phyloP scores from a whole-genome alignment of 345 rosid species.

The Zanthoxylum bungeanum region DNA sequence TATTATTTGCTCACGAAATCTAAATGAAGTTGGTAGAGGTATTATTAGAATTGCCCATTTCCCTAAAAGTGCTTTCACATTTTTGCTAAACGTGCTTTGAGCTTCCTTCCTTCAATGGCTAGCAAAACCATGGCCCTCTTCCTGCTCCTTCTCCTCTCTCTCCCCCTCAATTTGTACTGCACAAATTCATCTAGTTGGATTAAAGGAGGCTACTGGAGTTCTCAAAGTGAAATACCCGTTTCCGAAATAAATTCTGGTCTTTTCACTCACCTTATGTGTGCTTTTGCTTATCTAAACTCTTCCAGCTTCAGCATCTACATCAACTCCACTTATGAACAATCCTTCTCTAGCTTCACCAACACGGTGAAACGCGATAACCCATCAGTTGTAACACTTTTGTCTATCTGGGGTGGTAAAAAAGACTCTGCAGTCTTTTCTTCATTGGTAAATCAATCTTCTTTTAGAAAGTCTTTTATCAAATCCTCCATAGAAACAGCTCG shows the following conservation, averaged over 20 bases:
- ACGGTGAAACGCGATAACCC: conserved; percentile 22
- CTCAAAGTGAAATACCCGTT: background rate
- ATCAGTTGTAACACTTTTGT: conserved; percentile 19
- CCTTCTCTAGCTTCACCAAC: conserved; percentile 19
- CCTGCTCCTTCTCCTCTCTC: background rate
- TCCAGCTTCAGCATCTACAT: background rate
- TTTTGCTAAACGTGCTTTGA: background rate
- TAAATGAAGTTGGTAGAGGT: background rate
- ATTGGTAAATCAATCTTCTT: conserved; percentile 15
- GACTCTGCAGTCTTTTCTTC: conserved; percentile 6
- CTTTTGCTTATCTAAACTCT: conserved; percentile 25
- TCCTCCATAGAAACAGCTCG: conserved; percentile 25
- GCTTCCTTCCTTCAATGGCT: background rate
- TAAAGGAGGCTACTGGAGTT: background rate
- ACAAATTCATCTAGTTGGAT: background rate
- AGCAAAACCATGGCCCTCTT: background rate
- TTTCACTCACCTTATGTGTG: conserved; percentile 23
- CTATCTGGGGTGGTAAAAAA: conserved; percentile 11
- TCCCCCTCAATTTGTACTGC: background rate
- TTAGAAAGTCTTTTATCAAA: conserved; percentile 16
- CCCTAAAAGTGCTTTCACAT: background rate
- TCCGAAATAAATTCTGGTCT: background rate
- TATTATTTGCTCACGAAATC: background rate
- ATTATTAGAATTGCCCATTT: background rate
- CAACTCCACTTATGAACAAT: conserved; percentile 8